Percentiles rank a stretch among this genome's conserved stretches.
Evolutionary conservation across 495 filamentous ascomycete species (phyloP).

Genomic region (Xylaria cubensis): DNA sequence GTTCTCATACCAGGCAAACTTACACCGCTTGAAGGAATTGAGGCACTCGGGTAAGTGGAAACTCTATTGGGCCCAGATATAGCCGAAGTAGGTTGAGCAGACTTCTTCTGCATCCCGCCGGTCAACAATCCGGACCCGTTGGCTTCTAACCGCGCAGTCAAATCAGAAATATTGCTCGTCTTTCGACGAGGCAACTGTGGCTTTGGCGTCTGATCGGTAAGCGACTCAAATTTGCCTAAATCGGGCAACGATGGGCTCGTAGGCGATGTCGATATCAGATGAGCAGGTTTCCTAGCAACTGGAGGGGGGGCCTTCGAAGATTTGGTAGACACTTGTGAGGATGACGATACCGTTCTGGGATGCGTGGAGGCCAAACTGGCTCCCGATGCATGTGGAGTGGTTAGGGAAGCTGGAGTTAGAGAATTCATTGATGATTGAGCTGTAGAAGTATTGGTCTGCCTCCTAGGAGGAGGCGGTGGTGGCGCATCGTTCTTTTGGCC

Average conservation of each 20-base stretch:
- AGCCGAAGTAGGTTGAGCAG: slow-evolving; percentile 21
- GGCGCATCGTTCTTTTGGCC: slow-evolving; percentile 43
- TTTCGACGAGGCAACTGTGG: slow-evolving; percentile 35
- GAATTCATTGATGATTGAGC: slow-evolving; percentile 31
- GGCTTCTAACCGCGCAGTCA: slow-evolving; percentile 38
- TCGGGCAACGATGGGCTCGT: slow-evolving; percentile 33
- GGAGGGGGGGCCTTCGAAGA: slow-evolving; percentile 58
- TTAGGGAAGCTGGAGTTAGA: slow-evolving; percentile 20
- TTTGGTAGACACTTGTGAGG: slow-evolving; percentile 42
- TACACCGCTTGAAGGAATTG: slow-evolving; percentile 25
- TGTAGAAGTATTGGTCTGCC: slow-evolving; percentile 43
- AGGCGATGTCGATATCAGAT: slow-evolving; percentile 52
- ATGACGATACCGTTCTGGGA: slow-evolving; percentile 34
- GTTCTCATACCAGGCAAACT: slow-evolving; percentile 34
- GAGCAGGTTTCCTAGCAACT: slow-evolving; percentile 60
- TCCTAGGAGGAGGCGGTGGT: slow-evolving; percentile 56
- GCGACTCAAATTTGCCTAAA: slow-evolving; percentile 15
- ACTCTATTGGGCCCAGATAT: slow-evolving; percentile 13
- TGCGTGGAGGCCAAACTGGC: slow-evolving; percentile 20
- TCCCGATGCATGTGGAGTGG: slow-evolving; percentile 21
- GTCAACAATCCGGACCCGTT: slow-evolving; percentile 32
- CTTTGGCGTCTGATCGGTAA: slow-evolving; percentile 32
- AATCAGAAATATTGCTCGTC: slow-evolving; percentile 35
- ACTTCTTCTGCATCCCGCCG: slow-evolving; percentile 34
- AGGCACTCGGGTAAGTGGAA: slow-evolving; percentile 12